phyloP scores from a whole-genome alignment of 1,139 yeast species.

The Saccharomyces hybrid region DNA sequence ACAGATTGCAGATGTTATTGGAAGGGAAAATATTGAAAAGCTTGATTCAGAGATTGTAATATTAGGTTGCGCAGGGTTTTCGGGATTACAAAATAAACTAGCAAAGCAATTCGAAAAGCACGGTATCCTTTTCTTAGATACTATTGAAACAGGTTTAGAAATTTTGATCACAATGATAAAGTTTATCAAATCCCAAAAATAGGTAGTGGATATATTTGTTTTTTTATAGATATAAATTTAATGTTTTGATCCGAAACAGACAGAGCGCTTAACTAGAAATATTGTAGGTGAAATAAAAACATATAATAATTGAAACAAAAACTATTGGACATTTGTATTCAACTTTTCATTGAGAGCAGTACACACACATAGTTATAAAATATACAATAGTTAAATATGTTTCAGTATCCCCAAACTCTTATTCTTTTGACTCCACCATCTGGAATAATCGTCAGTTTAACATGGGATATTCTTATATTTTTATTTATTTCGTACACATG shows the following conservation, averaged over 20 bases:
- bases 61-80: conserved; percentile 67
- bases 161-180: not conserved
- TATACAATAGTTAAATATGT: not conserved
- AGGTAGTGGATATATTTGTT: not conserved
- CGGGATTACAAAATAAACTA: conserved; percentile 44
- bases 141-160: not conserved
- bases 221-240: not conserved
- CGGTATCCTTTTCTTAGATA: conserved; percentile 9
- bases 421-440: conserved; percentile 94
- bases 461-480: conserved; percentile 46
- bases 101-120: conserved; percentile 30
- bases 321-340: not conserved
- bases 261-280: too few species aligned
- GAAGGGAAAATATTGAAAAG: conserved; percentile 26
- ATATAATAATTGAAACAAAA: too few species aligned
- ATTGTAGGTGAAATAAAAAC: not conserved
- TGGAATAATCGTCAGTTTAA: conserved; percentile 76
- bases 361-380: not conserved
- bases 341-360: not conserved
- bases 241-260: not conserved
- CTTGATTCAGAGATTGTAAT: conserved; percentile 39
- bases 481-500: conserved; percentile 42
- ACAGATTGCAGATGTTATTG: conserved; percentile 21
- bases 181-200: not conserved
- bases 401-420: conserved; percentile 57